Percentiles rank a stretch among this genome's conserved stretches.
These are phyloP conservation scores for Barnettozyma pratensis DNA, from an alignment of 805 yeast species.

Conservation along the genomic window DNA sequence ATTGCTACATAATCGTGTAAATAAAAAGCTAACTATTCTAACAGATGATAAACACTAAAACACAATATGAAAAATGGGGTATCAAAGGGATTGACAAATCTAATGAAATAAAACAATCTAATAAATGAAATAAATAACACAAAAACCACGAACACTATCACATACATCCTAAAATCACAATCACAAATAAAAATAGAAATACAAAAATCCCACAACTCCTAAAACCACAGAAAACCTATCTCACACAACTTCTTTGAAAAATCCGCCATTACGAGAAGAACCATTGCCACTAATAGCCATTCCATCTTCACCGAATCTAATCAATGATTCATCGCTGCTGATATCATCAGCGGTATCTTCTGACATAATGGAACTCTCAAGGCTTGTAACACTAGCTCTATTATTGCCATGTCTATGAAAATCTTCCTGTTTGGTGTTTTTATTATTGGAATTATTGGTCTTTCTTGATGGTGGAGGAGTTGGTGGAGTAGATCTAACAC, in stretches of 20 bases:
- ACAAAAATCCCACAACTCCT: too few species aligned
- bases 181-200: not conserved
- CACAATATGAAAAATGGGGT: too few species aligned
- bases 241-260: constrained; percentile 22
- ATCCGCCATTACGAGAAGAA: constrained; percentile 11
- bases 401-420: constrained; percentile 18
- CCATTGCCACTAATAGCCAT: not conserved
- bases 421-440: constrained; percentile 3
- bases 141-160: too few species aligned
- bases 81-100: too few species aligned
- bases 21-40: too few species aligned
- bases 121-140: too few species aligned
- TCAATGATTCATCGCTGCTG: constrained; percentile 22
- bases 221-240: too few species aligned
- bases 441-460: not conserved
- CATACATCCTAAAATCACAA: too few species aligned
- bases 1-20: too few species aligned
- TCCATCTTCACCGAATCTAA: constrained; percentile 8
- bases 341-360: constrained; percentile 19
- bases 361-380: constrained; percentile 21
- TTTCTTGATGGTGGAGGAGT: constrained; percentile 21
- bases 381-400: constrained; percentile 17
- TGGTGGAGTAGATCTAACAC: constrained; percentile 12
- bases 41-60: too few species aligned
- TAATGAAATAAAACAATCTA: too few species aligned